These are phyloP conservation scores for Talaromyces sp. DNA, from an alignment of 2,329 filamentous ascomycete species.

Conservation along the genomic window DNA sequence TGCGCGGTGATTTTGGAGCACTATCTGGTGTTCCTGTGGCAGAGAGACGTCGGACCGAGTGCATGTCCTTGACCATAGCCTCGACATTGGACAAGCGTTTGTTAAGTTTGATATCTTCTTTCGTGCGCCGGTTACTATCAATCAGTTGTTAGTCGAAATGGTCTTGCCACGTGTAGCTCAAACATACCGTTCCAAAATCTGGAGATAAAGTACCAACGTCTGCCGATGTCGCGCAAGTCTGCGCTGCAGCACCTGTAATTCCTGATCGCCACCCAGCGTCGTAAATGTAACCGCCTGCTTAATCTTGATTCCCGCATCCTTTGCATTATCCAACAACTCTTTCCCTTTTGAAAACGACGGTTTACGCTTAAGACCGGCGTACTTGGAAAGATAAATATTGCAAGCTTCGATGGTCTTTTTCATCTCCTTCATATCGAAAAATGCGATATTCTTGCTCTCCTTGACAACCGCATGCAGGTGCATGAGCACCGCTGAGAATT, in stretches of 20 bases:
- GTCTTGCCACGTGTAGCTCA: neutral
- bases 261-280: constrained; percentile 13
- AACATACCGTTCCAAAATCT: constrained; percentile 20
- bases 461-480: constrained; percentile 16
- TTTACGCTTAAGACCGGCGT: constrained; percentile 7
- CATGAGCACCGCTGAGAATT: constrained; percentile 17
- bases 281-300: constrained; percentile 6
- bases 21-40: neutral
- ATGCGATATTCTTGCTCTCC: constrained; percentile 15
- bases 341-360: constrained; percentile 14
- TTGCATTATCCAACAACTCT: constrained; percentile 1
- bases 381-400: constrained; percentile 16
- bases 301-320: constrained; percentile 2
- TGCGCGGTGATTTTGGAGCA: neutral
- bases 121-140: neutral
- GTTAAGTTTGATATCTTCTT: constrained; percentile 8
- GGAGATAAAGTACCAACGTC: constrained; percentile 19
- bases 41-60: neutral
- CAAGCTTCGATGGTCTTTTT: constrained; percentile 18
- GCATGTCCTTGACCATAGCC: constrained; percentile 10
- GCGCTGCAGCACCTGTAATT: constrained; percentile 17
- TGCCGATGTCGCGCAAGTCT: constrained; percentile 20
- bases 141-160: neutral
- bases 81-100: constrained; percentile 9
- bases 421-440: constrained; percentile 18